phyloP scores from a whole-genome alignment of 1,284 basidiomycete species.

The Trametes sp. region DNA sequence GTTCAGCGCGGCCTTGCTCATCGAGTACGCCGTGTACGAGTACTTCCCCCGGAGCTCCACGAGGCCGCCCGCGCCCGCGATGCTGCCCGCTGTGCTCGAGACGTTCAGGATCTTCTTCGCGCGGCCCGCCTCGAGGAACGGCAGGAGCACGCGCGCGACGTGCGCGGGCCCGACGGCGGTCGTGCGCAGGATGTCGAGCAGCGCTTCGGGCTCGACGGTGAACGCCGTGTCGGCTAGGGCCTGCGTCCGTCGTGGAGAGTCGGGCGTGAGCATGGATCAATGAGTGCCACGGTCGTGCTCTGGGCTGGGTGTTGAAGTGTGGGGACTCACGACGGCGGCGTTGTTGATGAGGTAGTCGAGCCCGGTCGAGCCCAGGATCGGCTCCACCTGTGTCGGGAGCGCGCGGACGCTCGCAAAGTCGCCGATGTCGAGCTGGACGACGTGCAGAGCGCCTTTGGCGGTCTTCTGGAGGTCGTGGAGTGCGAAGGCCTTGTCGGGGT shows the following conservation, averaged over 20 bases:
- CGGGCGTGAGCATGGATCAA: not conserved
- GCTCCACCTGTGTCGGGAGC: not conserved
- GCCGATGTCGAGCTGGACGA: slow-evolving; percentile 42
- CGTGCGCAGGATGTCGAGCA: slow-evolving; percentile 34
- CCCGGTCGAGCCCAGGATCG: slow-evolving; percentile 26
- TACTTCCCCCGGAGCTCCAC: slow-evolving; percentile 30
- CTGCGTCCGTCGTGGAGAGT: not conserved
- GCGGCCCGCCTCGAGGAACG: slow-evolving; percentile 41
- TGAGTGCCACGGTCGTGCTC: no score
- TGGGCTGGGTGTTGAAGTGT: not conserved
- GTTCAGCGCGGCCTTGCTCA: slow-evolving; percentile 39
- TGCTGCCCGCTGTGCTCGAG: slow-evolving; percentile 35
- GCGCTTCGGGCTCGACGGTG: slow-evolving; percentile 30
- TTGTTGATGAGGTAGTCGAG: slow-evolving; percentile 51
- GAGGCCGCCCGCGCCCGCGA: slow-evolving; percentile 34
- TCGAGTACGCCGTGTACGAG: slow-evolving; percentile 37
- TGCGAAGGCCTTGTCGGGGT: slow-evolving; percentile 39
- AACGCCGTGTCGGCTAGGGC: slow-evolving; percentile 34
- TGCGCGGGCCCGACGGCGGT: slow-evolving; percentile 37
- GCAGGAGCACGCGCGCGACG: slow-evolving; percentile 42
- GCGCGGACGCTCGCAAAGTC: slow-evolving; percentile 23
- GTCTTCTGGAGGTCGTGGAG: slow-evolving; percentile 37
- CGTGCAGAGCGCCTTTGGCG: slow-evolving; percentile 35
- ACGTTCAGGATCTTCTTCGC: slow-evolving; percentile 46
- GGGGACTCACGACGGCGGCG: slow-evolving; percentile 42